Evolutionary conservation across 2,329 filamentous ascomycete genomes (phyloP), one percentile per base, ranked within the genome.

Genomic region (Chrysoporthe cubensis): DNA sequence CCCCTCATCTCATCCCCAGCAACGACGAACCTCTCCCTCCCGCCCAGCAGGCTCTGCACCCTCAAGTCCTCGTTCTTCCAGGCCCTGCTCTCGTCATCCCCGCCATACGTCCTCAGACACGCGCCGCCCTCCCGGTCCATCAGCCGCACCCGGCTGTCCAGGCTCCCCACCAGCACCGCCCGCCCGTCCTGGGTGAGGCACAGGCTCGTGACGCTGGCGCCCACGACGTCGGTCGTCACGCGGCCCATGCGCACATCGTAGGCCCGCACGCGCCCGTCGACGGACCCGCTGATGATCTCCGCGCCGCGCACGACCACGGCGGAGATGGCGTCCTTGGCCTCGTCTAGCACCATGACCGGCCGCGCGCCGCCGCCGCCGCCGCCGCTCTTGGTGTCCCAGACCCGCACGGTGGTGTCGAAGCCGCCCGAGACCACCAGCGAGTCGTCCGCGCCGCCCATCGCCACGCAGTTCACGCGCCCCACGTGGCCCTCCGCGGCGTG

Each of bases 231-330:
- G 1, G 87, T 88, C 4, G 88, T 87, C 61, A 89, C 84, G 64
- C 82, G 83, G 0, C 94, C 94, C 84, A 88, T 91, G 65, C 93
- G 85, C 52, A 97, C 80, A 80, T 98, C 95, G 80, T 98, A 97
- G 69, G 85, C 85, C 65, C 95, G 83, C 0, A 96, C 87, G 67
- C 91, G 84, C 2, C 94, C 94, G 79, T 98, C 95, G 66, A 97
- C 92, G 76, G 92, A 94, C 0, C 91, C 93, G 1, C 87, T 85
- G 1, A 93, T 79, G 62, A 98, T 87, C 78, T 88, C 86, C 8
- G 81, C 75, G 1, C 81, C 84, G 21, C 80, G 75, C 18, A 85
- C 82, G 0, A 72, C 83, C 6, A 88, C 75, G 62, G 78, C 79
- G 34, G 80, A 85, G 37, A 94, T 83, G 64, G 88, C 86, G 77